Conservation (phyloP, 306 rosid genomes). For the Glycine tomentella region DNA sequence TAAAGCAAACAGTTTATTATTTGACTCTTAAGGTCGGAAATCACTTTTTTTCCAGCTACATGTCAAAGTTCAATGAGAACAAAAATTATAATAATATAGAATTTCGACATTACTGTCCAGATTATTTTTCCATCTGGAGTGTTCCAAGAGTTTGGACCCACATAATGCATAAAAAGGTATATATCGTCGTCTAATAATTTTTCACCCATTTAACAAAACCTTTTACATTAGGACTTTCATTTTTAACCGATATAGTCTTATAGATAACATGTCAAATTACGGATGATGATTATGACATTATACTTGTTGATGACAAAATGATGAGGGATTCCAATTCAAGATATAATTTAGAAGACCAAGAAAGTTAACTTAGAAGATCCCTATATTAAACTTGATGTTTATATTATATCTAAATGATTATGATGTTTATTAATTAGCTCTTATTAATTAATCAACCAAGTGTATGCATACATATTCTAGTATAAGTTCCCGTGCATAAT, state of each 20-base stretch:
- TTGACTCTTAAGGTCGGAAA: background rate
- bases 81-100: conserved; percentile 3
- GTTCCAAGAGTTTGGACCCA: conserved; percentile 12
- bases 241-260: background rate
- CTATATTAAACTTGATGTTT: conserved; percentile 26
- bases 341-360: background rate
- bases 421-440: conserved; percentile 9
- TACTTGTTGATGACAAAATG: conserved; percentile 21
- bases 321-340: background rate
- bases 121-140: background rate
- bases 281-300: conserved; percentile 28
- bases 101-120: background rate
- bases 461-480: background rate
- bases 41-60: background rate
- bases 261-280: conserved; percentile 15
- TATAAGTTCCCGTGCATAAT: conserved; percentile 11
- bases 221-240: background rate
- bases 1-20: background rate
- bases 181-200: conserved; percentile 1
- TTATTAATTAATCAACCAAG: background rate
- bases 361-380: conserved; percentile 6
- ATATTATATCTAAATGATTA: conserved; percentile 33
- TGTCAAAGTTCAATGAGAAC: conserved; percentile 32
- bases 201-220: background rate
- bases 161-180: background rate